These are phyloP conservation scores for Liriodendron chinense DNA, from an alignment of 164 flowering plant species.

Conservation along the genomic window DNA sequence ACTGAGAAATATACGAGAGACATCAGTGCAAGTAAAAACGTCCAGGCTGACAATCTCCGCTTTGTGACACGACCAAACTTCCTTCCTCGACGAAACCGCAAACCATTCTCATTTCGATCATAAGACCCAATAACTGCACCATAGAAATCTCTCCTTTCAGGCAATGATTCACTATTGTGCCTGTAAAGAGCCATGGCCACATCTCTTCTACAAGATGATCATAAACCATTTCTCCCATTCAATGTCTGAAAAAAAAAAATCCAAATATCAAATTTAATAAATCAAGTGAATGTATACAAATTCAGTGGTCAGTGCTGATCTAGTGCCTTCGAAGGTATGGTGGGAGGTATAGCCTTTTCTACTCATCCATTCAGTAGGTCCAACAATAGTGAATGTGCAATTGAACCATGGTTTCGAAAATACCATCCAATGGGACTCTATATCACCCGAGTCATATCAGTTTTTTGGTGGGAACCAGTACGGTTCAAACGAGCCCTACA, in stretches of 20 bases:
- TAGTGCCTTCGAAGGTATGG: no score
- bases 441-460: no score
- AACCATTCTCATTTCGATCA: slow-evolving; percentile 26
- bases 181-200: slow-evolving; percentile 36
- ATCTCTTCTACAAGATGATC: slow-evolving; percentile 10
- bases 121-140: slow-evolving; percentile 22
- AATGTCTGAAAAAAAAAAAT: neutral
- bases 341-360: no score
- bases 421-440: no score
- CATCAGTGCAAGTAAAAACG: slow-evolving; percentile 36
- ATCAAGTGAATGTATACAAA: no score
- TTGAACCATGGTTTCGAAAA: no score
- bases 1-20: slow-evolving; percentile 33
- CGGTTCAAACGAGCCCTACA: no score
- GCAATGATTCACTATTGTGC: slow-evolving; percentile 30
- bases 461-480: no score
- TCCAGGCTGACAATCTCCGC: slow-evolving; percentile 39
- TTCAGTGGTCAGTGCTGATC: no score
- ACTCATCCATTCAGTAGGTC: no score
- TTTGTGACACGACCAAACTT: slow-evolving; percentile 43
- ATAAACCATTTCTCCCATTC: neutral
- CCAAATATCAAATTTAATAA: no score
- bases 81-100: slow-evolving; percentile 47
- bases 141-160: slow-evolving; percentile 36
- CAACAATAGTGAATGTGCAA: no score